Conservation (phyloP, 306 rosid genomes). For the Vicia faba region DNA sequence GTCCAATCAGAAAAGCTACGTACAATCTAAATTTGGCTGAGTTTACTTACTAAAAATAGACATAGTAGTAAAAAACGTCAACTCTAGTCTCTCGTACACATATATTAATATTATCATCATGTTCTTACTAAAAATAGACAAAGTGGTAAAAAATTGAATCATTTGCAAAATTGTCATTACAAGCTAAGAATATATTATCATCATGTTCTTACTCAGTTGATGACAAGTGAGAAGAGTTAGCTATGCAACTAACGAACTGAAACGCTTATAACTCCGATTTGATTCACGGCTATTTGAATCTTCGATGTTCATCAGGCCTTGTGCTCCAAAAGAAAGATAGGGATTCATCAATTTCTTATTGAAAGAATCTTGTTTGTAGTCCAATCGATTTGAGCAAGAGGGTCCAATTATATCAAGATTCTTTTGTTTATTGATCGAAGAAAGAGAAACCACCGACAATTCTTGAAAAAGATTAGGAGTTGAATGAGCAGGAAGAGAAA, state of each 20-base stretch:
- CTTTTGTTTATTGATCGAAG: conserved; percentile 49
- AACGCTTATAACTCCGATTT: conserved; percentile 42
- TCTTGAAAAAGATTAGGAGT: conserved; percentile 43
- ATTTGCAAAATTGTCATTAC: conserved; percentile 9
- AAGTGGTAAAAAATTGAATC: not conserved
- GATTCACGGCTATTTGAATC: conserved; percentile 50
- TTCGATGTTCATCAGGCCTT: conserved; percentile 51
- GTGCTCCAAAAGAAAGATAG: conserved; percentile 73
- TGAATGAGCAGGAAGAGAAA: conserved; percentile 40
- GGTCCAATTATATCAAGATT: conserved; percentile 38
- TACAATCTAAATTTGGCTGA: conserved; percentile 2
- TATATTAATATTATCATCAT: not conserved
- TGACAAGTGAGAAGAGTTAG: conserved; percentile 15
- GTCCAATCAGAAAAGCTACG: not conserved
- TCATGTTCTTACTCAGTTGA: not conserved
- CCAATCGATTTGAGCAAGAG: conserved; percentile 43
- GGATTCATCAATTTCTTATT: conserved; percentile 64
- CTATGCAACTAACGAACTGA: conserved; percentile 61
- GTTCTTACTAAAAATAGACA: not conserved
- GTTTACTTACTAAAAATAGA: not conserved
- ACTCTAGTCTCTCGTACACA: not conserved
- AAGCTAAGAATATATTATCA: not conserved
- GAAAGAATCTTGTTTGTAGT: conserved; percentile 49
- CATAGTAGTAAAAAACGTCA: not conserved
- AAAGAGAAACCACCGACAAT: conserved; percentile 52